Conservation (phyloP, 768 basidiomycete species). For the Punctularia strigosozonata region DNA sequence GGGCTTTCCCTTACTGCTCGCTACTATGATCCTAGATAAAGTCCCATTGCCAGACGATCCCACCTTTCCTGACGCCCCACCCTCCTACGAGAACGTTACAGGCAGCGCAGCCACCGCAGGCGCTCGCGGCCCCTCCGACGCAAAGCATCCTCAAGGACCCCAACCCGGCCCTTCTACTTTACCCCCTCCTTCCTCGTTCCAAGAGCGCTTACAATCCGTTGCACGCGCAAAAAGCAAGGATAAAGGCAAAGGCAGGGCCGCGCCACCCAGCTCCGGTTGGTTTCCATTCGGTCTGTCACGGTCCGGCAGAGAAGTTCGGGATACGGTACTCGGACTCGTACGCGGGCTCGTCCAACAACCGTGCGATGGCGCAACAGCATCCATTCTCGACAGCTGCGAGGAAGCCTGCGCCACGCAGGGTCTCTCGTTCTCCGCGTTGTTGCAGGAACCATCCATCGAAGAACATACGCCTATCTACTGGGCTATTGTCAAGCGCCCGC, state of each 20-base stretch:
- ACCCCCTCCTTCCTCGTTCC: background rate
- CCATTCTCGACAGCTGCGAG: conserved; percentile 48
- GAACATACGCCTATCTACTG: conserved; percentile 60
- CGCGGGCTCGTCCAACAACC: conserved; percentile 31
- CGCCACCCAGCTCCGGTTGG: conserved; percentile 7
- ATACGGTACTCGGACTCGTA: conserved; percentile 40
- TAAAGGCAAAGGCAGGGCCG: conserved; percentile 3
- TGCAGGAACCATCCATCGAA: conserved; percentile 57
- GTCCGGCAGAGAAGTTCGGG: conserved; percentile 33
- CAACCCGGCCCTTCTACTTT: background rate
- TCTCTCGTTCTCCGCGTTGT: conserved; percentile 37
- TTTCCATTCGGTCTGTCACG: conserved; percentile 13
- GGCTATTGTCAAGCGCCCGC: conserved; percentile 51
- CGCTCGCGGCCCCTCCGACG: conserved; percentile 1
- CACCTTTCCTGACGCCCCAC: conserved; percentile 15
- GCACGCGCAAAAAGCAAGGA: background rate
- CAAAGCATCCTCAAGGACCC: background rate
- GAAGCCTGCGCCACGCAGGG: conserved; percentile 42
- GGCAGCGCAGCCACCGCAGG: background rate
- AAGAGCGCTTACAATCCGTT: background rate
- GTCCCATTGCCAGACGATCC: conserved; percentile 13
- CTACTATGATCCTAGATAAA: conserved; percentile 15
- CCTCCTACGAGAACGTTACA: conserved; percentile 11
- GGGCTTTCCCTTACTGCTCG: too few species aligned
- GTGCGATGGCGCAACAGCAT: conserved; percentile 7